Evolutionary conservation across 495 filamentous ascomycete species (phyloP), one percentile per base, ranked within the genome.

Genomic region (Baudoinia panamericana): DNA sequence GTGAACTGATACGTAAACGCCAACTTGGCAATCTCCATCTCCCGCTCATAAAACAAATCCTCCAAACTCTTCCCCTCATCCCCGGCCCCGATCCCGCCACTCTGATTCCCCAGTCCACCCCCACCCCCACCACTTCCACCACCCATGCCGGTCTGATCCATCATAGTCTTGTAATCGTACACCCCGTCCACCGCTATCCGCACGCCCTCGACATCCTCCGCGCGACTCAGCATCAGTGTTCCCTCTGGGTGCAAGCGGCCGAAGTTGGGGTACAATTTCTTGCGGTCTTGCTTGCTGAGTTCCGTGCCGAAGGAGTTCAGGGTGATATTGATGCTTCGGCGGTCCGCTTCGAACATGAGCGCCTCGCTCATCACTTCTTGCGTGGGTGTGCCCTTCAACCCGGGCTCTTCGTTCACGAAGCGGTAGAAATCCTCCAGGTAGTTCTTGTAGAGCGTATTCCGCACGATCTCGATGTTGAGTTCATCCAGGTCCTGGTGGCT

Each of bases 371-470:
- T 96, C 51, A 94, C 75, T 48, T 94, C 87, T 19, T 82, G 69
- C 1, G 92, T 95, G 1, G 90, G 87, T 3, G 85, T 92, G 9
- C 85, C 88, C 28, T 68, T 63, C 58, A 96, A 73, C 25, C 90
- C 85, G 0, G 86, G 68, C 56, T 93, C 69, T 17, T 76, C 80
- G 63, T 80, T 88, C 59, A 94, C 78, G 54, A 92, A 96, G 20
- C 80, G 67, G 65, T 94, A 75, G 63, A 97, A 99, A 58, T 96
- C 90, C 59, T 99, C 90, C 18, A 99, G 70, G 62, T 99, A 99
- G 66, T 93, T 94, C 73, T 96, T 96, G 71, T 95, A 99, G 30
- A 99, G 70, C 9, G 92, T 99, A 63, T 99, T 96, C 36, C 92
- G 80, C 32, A 99, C 78, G 56, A 99, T 99, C 66, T 99, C 90